A percentile compares a stretch with the other conserved stretches of the same genome.
phyloP scores from a whole-genome alignment of 345 rosid genomes.

The Gossypium mustelinum region DNA sequence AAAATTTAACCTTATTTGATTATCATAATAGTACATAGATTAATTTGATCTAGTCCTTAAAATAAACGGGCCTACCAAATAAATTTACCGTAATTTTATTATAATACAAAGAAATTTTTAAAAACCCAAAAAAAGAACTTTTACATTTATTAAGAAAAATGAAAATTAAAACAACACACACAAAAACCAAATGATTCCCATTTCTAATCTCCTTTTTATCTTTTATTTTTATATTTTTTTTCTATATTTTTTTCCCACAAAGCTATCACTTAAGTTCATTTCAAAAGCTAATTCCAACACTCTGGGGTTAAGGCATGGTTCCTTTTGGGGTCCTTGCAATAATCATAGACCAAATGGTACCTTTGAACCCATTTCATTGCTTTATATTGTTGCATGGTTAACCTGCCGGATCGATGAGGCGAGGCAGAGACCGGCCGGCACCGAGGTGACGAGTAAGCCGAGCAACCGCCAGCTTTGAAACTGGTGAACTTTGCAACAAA shows the following conservation, averaged over 20 bases:
- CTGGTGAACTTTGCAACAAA: conserved; percentile 66
- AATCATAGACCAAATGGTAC: conserved; percentile 61
- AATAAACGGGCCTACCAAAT: too few relatives aligned
- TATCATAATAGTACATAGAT: too few relatives aligned
- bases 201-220: neutral
- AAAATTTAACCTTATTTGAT: too few relatives aligned
- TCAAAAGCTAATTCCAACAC: conserved; percentile 40
- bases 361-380: conserved; percentile 86
- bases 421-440: conserved; percentile 70
- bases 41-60: too few relatives aligned
- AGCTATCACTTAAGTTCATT: neutral
- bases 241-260: neutral
- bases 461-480: conserved; percentile 77
- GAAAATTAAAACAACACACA: neutral
- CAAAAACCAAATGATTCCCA: neutral
- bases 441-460: conserved; percentile 52
- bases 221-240: too few relatives aligned
- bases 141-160: neutral
- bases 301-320: conserved; percentile 87
- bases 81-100: neutral
- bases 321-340: conserved; percentile 67
- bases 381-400: conserved; percentile 50
- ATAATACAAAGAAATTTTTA: neutral
- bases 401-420: conserved; percentile 61
- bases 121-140: neutral